Conservation (phyloP, 176 grass and related monocot genomes). For the Carex pumila region DNA sequence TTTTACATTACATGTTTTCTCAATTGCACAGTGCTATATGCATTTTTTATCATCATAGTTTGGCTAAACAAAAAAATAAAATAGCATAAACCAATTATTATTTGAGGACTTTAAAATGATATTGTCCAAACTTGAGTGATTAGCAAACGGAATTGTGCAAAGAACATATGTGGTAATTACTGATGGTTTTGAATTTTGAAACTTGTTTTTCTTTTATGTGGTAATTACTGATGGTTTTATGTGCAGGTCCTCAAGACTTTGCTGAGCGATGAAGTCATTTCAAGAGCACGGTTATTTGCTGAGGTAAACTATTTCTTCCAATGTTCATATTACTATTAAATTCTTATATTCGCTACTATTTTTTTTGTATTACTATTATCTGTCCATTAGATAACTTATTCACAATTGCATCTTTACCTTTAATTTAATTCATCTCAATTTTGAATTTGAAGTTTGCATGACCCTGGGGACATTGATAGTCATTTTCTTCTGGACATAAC, state of each 20-base stretch:
- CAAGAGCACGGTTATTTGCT: slow-evolving; percentile 36
- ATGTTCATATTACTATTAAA: not conserved
- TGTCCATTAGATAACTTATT: not conserved
- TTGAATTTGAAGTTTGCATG: not conserved
- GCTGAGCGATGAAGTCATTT: slow-evolving; percentile 68
- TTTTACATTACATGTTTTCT: not conserved
- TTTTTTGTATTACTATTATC: not conserved
- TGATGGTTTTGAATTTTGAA: too few relatives aligned
- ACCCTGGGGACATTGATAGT: not conserved
- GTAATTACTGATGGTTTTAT: not conserved
- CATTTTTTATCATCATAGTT: not conserved
- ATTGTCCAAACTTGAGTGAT: too few relatives aligned
- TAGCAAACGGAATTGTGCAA: not conserved
- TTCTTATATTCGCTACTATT: not conserved
- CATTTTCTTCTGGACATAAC: not conserved
- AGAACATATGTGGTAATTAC: not conserved
- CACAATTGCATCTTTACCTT: not conserved
- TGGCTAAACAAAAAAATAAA: not conserved
- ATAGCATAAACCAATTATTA: not conserved
- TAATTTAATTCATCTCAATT: not conserved
- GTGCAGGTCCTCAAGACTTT: slow-evolving; percentile 74
- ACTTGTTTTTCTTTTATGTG: too few relatives aligned
- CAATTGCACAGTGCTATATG: not conserved
- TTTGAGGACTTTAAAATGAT: not conserved
- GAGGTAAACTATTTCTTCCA: slow-evolving; percentile 39